Conservation (phyloP, 441 rosid species). For the Populus hybrid region DNA sequence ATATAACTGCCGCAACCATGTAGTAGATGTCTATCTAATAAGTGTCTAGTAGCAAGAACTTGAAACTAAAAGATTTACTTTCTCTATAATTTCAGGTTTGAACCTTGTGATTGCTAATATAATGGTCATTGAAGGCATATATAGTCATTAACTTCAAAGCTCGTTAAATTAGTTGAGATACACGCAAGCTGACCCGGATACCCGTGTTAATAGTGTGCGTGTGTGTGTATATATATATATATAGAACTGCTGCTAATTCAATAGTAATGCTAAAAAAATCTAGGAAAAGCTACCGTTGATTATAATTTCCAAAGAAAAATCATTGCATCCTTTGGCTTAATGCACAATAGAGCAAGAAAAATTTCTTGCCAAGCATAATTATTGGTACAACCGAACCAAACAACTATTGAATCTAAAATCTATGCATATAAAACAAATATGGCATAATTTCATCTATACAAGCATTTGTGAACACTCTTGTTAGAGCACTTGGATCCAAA, state of each 20-base stretch:
- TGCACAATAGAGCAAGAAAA: not conserved
- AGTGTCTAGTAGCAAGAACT: too few relatives aligned
- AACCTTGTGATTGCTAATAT: too few relatives aligned
- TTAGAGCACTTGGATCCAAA: conserved; percentile 1
- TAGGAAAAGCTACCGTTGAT: not conserved
- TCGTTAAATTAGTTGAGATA: too few relatives aligned
- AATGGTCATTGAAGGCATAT: too few relatives aligned
- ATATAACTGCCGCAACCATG: too few relatives aligned
- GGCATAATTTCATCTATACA: not conserved
- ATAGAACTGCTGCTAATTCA: not conserved
- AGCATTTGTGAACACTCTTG: conserved; percentile 1
- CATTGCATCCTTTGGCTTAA: not conserved
- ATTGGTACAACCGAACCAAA: not conserved
- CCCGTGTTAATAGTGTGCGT: too few relatives aligned
- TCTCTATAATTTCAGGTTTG: too few relatives aligned
- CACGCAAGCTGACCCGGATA: too few relatives aligned
- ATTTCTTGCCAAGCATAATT: not conserved
- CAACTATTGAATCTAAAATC: not conserved
- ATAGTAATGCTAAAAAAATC: not conserved
- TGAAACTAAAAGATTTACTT: too few relatives aligned
- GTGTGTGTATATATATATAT: too few relatives aligned
- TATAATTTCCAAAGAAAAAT: not conserved
- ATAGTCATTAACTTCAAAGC: too few relatives aligned
- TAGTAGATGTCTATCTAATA: too few relatives aligned
- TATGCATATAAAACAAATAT: not conserved